Conservation (phyloP, 352 stramenopile genomes). For the Globisporangium nagaii region DNA sequence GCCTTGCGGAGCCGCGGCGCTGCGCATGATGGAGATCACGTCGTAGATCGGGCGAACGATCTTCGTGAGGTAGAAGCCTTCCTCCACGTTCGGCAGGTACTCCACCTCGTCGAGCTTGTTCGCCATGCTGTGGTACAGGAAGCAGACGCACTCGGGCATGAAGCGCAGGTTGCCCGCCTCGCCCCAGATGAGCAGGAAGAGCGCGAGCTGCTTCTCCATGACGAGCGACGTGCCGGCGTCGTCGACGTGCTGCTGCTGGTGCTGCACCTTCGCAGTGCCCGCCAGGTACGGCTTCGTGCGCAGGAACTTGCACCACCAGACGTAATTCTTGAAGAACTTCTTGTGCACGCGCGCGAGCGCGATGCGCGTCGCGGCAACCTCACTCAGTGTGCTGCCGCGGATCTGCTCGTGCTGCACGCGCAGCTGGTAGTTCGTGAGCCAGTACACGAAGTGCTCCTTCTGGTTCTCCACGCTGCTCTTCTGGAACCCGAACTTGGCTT, state of each 20-base stretch:
- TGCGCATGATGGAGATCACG: constrained; percentile 72
- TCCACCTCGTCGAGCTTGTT: constrained; percentile 56
- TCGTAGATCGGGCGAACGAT: constrained; percentile 76
- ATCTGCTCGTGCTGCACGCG: constrained; percentile 41
- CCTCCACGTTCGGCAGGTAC: constrained; percentile 35
- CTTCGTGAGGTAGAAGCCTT: constrained; percentile 60
- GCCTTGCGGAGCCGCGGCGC: constrained; percentile 27
- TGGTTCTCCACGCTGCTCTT: constrained; percentile 68
- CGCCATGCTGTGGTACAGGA: constrained; percentile 80
- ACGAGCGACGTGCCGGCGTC: constrained; percentile 29
- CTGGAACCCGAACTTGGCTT: constrained; percentile 82
- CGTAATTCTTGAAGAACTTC: constrained; percentile 90
- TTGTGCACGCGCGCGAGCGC: constrained; percentile 56
- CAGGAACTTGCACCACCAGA: constrained; percentile 93
- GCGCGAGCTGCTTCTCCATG: constrained; percentile 69
- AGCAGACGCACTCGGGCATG: constrained; percentile 89
- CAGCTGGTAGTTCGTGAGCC: constrained; percentile 82
- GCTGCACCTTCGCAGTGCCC: constrained; percentile 2
- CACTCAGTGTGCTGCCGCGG: constrained; percentile 20
- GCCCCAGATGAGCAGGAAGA: constrained; percentile 82
- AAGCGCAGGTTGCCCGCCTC: constrained; percentile 82
- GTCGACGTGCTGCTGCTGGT: constrained; percentile 35
- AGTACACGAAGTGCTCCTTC: constrained; percentile 83
- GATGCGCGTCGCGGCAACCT: constrained; percentile 40
- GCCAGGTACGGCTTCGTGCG: constrained; percentile 52